phyloP scores from a whole-genome alignment of 2,329 filamentous ascomycete species.

The Fusarium gaditjirri region DNA sequence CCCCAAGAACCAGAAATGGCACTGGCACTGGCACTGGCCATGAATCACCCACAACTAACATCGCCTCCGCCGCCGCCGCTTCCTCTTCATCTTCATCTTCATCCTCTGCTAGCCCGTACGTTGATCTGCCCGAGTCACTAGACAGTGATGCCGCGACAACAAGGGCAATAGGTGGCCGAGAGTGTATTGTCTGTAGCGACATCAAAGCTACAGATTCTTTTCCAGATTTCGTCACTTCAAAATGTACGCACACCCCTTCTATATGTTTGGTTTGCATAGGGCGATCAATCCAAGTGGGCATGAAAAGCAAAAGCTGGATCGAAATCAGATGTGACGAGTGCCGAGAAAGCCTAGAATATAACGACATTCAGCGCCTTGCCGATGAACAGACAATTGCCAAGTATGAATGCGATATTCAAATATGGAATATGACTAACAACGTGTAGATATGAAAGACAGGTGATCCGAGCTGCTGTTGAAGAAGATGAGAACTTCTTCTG shows the following conservation, averaged over 20 bases:
- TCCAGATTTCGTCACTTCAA: constrained; percentile 47
- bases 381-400: constrained; percentile 55
- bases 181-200: constrained; percentile 53
- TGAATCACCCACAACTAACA: neutral
- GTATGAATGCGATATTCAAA: constrained; percentile 41
- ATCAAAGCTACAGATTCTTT: constrained; percentile 46
- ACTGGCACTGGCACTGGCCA: neutral
- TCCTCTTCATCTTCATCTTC: constrained; percentile 23
- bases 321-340: constrained; percentile 66
- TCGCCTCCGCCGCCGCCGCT: neutral
- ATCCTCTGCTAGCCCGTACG: constrained; percentile 44
- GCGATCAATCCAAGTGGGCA: constrained; percentile 49
- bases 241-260: constrained; percentile 48
- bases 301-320: constrained; percentile 53
- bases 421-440: constrained; percentile 1
- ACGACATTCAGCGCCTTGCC: constrained; percentile 58
- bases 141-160: constrained; percentile 45
- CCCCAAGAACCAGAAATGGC: neutral
- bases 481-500: constrained; percentile 60
- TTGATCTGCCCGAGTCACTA: constrained; percentile 46
- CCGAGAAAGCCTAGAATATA: constrained; percentile 53
- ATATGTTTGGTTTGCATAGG: constrained; percentile 52
- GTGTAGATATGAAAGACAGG: constrained; percentile 55
- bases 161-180: constrained; percentile 5
- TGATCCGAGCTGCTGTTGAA: constrained; percentile 56